Evolutionary conservation across 139 green algal genomes (phyloP), one percentile per base, ranked within the genome.

Genomic region (Trebouxia sp.): DNA sequence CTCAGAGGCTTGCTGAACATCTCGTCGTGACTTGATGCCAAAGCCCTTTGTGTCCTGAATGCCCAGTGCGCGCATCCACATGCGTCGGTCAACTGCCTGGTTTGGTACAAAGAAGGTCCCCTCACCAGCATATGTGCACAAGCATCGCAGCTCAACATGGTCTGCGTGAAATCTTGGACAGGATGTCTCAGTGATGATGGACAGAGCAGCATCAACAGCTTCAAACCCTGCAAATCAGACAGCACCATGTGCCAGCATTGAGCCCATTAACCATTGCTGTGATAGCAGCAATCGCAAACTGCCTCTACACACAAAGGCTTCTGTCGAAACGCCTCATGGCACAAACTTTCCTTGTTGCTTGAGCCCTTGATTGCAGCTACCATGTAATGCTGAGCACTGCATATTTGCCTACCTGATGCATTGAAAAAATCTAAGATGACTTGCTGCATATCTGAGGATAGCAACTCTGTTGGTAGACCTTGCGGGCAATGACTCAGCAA

Each of bases 101-200:
- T 77, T 77, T 35, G 69, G 38, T 26, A 77, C 69, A 39, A 41
- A 77, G 11, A 41, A 51, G 39, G 69, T 77, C 5, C 69, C 69
- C 22, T 51, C 41, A 20, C 69, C 69, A 77, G 8, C 20, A 26
- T 77, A 77, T 5, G 69, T 77, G 55, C 42, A 51, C 22, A 77
- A 37, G 41, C 69, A 51, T 37, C 69, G 26, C 41, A 77, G 42
- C 41, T 53, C 11, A 11, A 77, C 69, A 55, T 77, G 69, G 42
- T 77, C 69, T 55, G 69, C 69, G 55, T 77, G 69, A 0, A 77
- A 77, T 28, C 69, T 51, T 10, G 69, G 69, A 37, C 69, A 77
- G 15, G 69, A 56, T 32, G 69, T 53, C 8, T 32, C 24, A 38
- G 42, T 77, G 26, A 77, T 37, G 17, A 55, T 26, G 4, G 69